Evolutionary conservation across 441 rosid species (phyloP).

Genomic region (Croton laevigatus): DNA sequence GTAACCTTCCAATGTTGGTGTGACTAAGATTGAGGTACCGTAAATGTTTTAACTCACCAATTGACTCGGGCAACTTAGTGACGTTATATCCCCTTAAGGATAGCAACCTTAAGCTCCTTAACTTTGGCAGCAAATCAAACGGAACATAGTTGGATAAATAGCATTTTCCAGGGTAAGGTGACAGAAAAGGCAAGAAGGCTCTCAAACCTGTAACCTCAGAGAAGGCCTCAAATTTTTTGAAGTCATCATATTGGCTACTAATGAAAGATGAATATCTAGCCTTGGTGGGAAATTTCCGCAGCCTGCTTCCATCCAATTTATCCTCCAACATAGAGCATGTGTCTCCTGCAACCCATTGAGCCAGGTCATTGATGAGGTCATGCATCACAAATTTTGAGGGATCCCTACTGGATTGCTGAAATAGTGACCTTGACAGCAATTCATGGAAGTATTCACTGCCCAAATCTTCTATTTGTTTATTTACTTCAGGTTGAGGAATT

Average conservation of each 20-base stretch:
- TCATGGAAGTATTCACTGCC: slow-evolving; percentile 17
- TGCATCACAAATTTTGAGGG: slow-evolving; percentile 15
- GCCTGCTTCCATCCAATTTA: not conserved
- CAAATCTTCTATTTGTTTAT: slow-evolving; percentile 7
- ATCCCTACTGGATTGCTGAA: slow-evolving; percentile 14
- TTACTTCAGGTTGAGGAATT: slow-evolving; percentile 9
- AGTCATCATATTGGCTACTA: slow-evolving; percentile 5
- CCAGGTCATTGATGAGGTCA: slow-evolving; percentile 23
- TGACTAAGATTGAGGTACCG: slow-evolving; percentile 8
- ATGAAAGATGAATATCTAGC: slow-evolving; percentile 12
- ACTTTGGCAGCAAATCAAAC: not conserved
- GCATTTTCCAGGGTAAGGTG: not conserved
- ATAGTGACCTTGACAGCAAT: slow-evolving; percentile 20
- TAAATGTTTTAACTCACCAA: slow-evolving; percentile 12
- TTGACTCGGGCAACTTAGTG: slow-evolving; percentile 8
- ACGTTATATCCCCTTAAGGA: slow-evolving; percentile 18
- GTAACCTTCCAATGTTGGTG: slow-evolving; percentile 9
- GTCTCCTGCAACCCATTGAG: slow-evolving; percentile 17
- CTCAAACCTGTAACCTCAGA: not conserved
- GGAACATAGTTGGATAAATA: not conserved
- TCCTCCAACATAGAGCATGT: slow-evolving; percentile 10
- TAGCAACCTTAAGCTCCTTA: slow-evolving; percentile 11
- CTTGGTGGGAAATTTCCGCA: no score
- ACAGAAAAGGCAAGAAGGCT: slow-evolving; percentile 9
- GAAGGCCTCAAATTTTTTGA: slow-evolving; percentile 6